Evolutionary conservation across 176 grass and related monocot species (phyloP), one percentile per base, ranked within the genome.

Genomic region (Oryza longistaminata): DNA sequence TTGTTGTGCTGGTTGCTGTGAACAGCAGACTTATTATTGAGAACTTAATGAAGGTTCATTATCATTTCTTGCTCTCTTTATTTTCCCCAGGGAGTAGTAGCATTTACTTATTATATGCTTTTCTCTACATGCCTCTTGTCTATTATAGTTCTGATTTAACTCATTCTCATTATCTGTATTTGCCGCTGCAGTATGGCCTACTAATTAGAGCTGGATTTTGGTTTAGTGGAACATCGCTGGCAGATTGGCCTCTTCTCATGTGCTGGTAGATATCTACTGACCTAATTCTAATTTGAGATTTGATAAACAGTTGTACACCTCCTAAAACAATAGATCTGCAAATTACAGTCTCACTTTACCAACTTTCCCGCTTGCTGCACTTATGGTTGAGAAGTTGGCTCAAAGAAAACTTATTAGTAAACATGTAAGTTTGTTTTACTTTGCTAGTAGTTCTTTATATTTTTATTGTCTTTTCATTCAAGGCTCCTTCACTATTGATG

Each of bases 131-230:
- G 34, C 19, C 5, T 62, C 10, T 48, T 67, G 58, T 31, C 71
- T 74, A 64, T 11, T 82, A 19, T 81, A 67, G 65, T 49, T 58
- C 6, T 58, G 17, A 58, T 21, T 76, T 72, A 68, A 65, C 31
- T 69, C 27, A 37, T 78, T 74, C 29, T 43, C 22, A 68, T 85
- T 40, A 68, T 87, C 3, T 72, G 44, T 85, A 90, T 69, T 82
- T 86, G 5, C 49, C 64, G 25, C 37, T 92, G 67, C 87, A 98
- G 96, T 98, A 98, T 86, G 96, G 96, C 16, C 62, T 98, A 73
- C 70, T 98, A 83, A 98, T 98, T 82, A 98, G 96, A 87, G 90
- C 93, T 85, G 96, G 91, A 74, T 98, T 94, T 94, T 98, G 96
- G 96, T 96, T 98, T 80, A 98, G 93, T 86, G 80, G 89, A 76